Conservation (phyloP, 208 protist species). For the Acanthamoeba triangularis region DNA sequence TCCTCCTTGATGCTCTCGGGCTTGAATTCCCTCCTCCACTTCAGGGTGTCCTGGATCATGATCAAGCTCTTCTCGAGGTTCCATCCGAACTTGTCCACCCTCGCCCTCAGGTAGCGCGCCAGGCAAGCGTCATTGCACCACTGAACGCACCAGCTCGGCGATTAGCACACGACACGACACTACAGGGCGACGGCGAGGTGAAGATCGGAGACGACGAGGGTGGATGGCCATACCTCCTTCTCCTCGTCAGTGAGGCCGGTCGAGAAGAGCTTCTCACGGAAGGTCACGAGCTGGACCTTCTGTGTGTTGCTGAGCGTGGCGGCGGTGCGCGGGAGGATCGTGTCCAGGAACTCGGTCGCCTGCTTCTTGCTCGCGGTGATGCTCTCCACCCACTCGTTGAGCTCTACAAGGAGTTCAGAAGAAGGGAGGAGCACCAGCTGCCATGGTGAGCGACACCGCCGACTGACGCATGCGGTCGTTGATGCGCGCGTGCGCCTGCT, state of each 20-base stretch:
- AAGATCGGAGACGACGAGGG: not conserved
- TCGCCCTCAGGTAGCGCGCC: not conserved
- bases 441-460: not conserved
- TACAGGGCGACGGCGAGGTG: not conserved
- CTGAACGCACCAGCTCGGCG: not conserved
- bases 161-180: too few species aligned
- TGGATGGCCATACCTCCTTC: not conserved
- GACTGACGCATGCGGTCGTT: not conserved
- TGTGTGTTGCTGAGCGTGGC: not conserved
- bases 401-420: not conserved
- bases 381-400: conserved; percentile 38
- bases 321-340: not conserved
- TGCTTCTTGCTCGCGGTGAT: not conserved
- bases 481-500: not conserved
- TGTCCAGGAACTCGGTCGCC: not conserved
- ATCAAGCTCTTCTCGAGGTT: conserved; percentile 38
- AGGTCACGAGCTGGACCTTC: conserved; percentile 22
- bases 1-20: conserved; percentile 9
- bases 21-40: conserved; percentile 46
- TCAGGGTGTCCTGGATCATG: conserved; percentile 46
- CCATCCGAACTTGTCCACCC: conserved; percentile 37
- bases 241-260: conserved; percentile 5
- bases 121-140: conserved; percentile 27
- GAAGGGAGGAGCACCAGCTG: not conserved
- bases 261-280: conserved; percentile 32